Evolutionary conservation across 495 filamentous ascomycete species (phyloP).

Genomic region (Pyrenula aspistea): DNA sequence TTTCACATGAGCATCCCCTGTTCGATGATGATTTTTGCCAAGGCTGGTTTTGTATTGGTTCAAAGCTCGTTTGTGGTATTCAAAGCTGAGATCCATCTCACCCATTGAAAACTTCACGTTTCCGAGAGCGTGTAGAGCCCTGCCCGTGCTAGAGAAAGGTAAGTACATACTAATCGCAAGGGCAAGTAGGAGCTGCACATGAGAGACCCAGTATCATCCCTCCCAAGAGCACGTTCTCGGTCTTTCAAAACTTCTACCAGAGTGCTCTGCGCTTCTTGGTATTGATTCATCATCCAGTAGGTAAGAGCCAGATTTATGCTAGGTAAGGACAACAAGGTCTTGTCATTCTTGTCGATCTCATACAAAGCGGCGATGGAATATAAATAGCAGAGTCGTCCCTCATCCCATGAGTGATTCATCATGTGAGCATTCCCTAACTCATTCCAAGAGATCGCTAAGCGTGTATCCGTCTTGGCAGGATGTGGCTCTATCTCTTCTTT

Average conservation of each 20-base stretch:
- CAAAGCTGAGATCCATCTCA: conserved; percentile 11
- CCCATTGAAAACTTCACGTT: conserved; percentile 12
- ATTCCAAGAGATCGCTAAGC: not conserved
- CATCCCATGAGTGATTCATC: not conserved
- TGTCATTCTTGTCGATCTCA: conserved; percentile 1
- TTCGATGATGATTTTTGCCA: conserved; percentile 15
- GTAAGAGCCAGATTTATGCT: conserved; percentile 13
- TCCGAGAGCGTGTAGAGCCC: conserved; percentile 17
- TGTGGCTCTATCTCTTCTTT: not conserved
- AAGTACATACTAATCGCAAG: no score
- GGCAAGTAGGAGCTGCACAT: no score
- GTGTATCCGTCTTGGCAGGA: not conserved
- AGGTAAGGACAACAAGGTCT: conserved; percentile 9
- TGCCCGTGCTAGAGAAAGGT: conserved; percentile 15
- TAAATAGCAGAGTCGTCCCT: conserved; percentile 2
- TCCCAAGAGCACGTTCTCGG: conserved; percentile 9
- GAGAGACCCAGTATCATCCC: conserved; percentile 10
- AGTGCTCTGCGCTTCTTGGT: conserved; percentile 7
- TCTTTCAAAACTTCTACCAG: conserved; percentile 6
- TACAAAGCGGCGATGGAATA: conserved; percentile 6
- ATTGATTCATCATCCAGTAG: conserved; percentile 9
- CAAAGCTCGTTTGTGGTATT: conserved; percentile 12
- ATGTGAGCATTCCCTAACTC: conserved; percentile 1
- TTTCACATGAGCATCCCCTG: conserved; percentile 13
- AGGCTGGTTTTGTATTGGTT: conserved; percentile 12